A percentile compares a stretch with the other conserved stretches of the same genome.
Evolutionary conservation across 257 asterid genomes (phyloP).

Genomic region (Cynanchum wilfordii): DNA sequence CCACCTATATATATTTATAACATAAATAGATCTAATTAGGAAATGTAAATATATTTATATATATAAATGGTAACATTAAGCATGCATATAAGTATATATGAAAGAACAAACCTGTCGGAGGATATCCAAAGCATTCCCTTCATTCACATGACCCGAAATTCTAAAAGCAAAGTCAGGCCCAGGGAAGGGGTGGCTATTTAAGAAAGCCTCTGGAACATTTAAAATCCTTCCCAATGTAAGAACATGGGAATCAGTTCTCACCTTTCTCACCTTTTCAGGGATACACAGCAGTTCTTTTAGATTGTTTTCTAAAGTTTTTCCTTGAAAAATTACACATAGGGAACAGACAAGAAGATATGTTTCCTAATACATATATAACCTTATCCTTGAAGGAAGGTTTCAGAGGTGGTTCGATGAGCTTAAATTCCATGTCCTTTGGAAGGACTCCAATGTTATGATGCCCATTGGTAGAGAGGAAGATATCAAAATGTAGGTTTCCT

Average conservation of each 20-base stretch:
- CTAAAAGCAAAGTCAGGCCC: constrained; percentile 91
- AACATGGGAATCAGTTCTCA: constrained; percentile 30
- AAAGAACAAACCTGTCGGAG: constrained; percentile 56
- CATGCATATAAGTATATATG: not conserved
- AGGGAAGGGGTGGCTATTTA: constrained; percentile 88
- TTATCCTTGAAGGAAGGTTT: constrained; percentile 93
- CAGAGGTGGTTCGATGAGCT: constrained; percentile 91
- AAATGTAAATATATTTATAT: not conserved
- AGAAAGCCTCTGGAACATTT: constrained; percentile 61
- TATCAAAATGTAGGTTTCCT: constrained; percentile 76
- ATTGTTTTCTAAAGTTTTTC: not conserved
- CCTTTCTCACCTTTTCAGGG: too few species aligned
- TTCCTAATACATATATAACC: constrained; percentile 28
- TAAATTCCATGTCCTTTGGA: constrained; percentile 91
- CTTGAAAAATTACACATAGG: not conserved
- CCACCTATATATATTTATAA: constrained; percentile 44
- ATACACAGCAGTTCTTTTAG: not conserved
- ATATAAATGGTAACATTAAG: not conserved
- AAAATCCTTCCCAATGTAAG: constrained; percentile 77
- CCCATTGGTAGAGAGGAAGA: too few species aligned
- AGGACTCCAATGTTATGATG: constrained; percentile 8
- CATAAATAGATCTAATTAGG: not conserved
- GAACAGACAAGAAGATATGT: not conserved
- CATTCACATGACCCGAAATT: constrained; percentile 77
- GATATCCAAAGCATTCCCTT: constrained; percentile 68